Percentiles rank a stretch among this genome's conserved stretches.
phyloP scores from a whole-genome alignment of 192 early-diverging fungal genomes.

The Cladochytrium replicatum region DNA sequence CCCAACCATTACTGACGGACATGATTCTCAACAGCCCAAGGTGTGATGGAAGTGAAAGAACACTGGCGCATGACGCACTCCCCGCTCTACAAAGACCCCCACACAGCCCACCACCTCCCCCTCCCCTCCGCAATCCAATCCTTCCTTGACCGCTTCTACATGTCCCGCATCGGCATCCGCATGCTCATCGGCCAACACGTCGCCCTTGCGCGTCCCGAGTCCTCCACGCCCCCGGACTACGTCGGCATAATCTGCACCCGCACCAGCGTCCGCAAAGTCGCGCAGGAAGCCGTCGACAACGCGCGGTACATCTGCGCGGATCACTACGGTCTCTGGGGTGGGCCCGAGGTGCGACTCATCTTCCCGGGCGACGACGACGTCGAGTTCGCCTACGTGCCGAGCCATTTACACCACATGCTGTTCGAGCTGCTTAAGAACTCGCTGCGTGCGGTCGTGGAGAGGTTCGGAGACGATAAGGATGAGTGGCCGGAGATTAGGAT shows the following conservation, averaged over 20 bases:
- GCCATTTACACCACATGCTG: constrained; percentile 92
- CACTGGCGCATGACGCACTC: constrained; percentile 36
- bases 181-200: constrained; percentile 80
- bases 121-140: constrained; percentile 67
- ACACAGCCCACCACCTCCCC: constrained; percentile 8
- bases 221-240: constrained; percentile 65
- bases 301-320: constrained; percentile 85
- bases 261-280: constrained; percentile 71
- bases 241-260: constrained; percentile 92
- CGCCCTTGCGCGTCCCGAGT: constrained; percentile 23
- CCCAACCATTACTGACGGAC: too few species aligned
- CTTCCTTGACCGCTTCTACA: constrained; percentile 92
- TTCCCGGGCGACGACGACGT: constrained; percentile 46
- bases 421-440: constrained; percentile 98
- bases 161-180: constrained; percentile 96
- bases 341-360: constrained; percentile 69
- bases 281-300: constrained; percentile 80
- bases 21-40: constrained; percentile 56
- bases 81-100: constrained; percentile 6
- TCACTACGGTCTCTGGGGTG: constrained; percentile 62
- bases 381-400: constrained; percentile 93
- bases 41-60: constrained; percentile 86
- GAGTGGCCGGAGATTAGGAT: constrained; percentile 90
- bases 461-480: constrained; percentile 71
- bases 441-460: constrained; percentile 87